Evolutionary conservation across 192 early-diverging fungal species (phyloP).

Genomic region (Podila minutissima): DNA sequence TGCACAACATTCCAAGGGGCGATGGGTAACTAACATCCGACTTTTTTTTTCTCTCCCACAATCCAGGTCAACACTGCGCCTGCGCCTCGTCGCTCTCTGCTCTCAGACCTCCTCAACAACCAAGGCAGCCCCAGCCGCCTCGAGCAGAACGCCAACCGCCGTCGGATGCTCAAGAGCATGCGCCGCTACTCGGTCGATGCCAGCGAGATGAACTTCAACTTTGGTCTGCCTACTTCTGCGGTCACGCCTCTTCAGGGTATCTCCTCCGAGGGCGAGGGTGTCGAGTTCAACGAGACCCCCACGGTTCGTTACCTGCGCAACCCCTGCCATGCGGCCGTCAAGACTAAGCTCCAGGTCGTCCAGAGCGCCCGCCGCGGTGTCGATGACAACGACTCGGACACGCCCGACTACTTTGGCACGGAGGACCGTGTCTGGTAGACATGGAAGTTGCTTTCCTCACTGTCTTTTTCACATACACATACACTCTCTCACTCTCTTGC

Average conservation of each 20-base stretch:
- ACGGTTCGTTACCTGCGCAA: slow-evolving; percentile 44
- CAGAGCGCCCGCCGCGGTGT: slow-evolving; percentile 30
- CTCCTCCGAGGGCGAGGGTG: slow-evolving; percentile 33
- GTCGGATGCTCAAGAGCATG: slow-evolving; percentile 48
- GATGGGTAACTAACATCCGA: background rate
- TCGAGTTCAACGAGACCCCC: slow-evolving; percentile 21
- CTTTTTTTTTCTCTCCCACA: background rate
- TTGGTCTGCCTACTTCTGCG: slow-evolving; percentile 12
- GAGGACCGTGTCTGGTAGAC: slow-evolving; percentile 52
- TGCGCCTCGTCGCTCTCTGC: slow-evolving; percentile 34
- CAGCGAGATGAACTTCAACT: slow-evolving; percentile 46
- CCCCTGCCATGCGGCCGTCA: slow-evolving; percentile 39
- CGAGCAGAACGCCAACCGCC: slow-evolving; percentile 41
- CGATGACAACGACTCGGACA: slow-evolving; percentile 23
- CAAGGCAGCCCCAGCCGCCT: slow-evolving; percentile 23
- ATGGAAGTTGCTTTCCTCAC: background rate
- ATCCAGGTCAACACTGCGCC: slow-evolving; percentile 27
- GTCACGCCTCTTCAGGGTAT: slow-evolving; percentile 32
- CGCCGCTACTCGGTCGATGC: slow-evolving; percentile 46
- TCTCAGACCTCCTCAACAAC: slow-evolving; percentile 43
- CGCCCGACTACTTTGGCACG: slow-evolving; percentile 40
- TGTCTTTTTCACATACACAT: background rate
- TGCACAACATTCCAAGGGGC: too few species aligned
- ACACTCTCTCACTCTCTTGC: background rate
- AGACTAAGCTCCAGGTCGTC: slow-evolving; percentile 31